These are phyloP conservation scores for Wickerhamiella occidentalis DNA, from an alignment of 805 yeast genomes.

Conservation along the genomic window DNA sequence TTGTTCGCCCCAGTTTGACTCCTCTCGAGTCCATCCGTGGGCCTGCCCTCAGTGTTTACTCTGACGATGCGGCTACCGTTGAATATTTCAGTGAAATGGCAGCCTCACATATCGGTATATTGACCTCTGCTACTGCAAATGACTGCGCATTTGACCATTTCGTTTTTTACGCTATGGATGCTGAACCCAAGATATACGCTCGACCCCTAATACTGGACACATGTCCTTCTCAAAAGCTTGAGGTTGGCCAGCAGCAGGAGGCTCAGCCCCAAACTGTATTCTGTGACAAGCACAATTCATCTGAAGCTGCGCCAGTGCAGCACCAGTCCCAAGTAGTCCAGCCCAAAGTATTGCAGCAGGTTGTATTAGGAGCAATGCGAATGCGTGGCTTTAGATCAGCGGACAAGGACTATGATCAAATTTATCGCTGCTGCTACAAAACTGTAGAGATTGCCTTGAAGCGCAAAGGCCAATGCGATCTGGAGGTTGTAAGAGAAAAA, in stretches of 20 bases:
- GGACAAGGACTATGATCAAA: slow-evolving; percentile 22
- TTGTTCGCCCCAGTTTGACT: slow-evolving; percentile 11
- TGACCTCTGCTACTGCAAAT: slow-evolving; percentile 4
- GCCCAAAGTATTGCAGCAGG: slow-evolving; percentile 20
- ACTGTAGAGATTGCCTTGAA: slow-evolving; percentile 23
- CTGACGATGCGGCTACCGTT: slow-evolving; percentile 10
- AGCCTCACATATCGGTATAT: slow-evolving; percentile 5
- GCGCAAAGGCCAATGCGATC: neutral
- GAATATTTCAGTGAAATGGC: slow-evolving; percentile 18
- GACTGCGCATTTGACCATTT: slow-evolving; percentile 14
- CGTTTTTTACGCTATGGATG: slow-evolving; percentile 13
- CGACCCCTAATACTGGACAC: slow-evolving; percentile 12
- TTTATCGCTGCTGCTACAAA: slow-evolving; percentile 24
- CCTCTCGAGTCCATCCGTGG: slow-evolving; percentile 18
- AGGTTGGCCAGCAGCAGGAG: neutral
- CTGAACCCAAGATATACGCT: slow-evolving; percentile 12
- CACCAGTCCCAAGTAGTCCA: neutral
- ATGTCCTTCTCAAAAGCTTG: neutral
- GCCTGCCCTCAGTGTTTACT: slow-evolving; percentile 17
- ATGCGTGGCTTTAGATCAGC: slow-evolving; percentile 25
- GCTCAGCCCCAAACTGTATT: neutral
- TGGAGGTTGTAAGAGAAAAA: neutral
- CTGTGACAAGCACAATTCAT: neutral
- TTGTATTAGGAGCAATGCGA: slow-evolving; percentile 28
- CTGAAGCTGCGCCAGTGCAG: neutral